phyloP scores from a whole-genome alignment of 352 stramenopile genomes.

The Albugo laibachii region DNA sequence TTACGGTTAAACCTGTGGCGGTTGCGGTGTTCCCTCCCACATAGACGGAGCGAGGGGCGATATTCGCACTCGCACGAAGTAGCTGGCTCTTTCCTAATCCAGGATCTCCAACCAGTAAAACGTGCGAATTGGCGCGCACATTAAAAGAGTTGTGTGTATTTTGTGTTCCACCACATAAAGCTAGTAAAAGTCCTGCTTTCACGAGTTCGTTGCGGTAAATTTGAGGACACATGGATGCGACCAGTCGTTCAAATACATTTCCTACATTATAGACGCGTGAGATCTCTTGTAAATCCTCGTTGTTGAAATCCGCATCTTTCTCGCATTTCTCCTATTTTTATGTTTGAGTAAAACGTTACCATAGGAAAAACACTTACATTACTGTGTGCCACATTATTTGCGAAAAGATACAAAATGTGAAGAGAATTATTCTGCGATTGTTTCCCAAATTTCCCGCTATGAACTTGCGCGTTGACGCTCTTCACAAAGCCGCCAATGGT shows the following conservation, averaged over 20 bases:
- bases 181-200: slow-evolving; percentile 93
- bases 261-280: slow-evolving; percentile 72
- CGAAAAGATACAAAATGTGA: slow-evolving; percentile 88
- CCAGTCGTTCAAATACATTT: slow-evolving; percentile 86
- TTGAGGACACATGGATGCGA: slow-evolving; percentile 87
- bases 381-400: slow-evolving; percentile 75
- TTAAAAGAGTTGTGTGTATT: slow-evolving; percentile 33
- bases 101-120: slow-evolving; percentile 92
- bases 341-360: slow-evolving; percentile 3
- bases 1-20: slow-evolving; percentile 91
- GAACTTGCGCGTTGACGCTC: slow-evolving; percentile 87
- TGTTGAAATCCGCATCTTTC: slow-evolving; percentile 57
- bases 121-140: slow-evolving; percentile 80
- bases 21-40: slow-evolving; percentile 94
- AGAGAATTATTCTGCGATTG: slow-evolving; percentile 80
- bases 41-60: slow-evolving; percentile 90
- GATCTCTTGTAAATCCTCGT: slow-evolving; percentile 85
- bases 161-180: slow-evolving; percentile 85
- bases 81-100: slow-evolving; percentile 92
- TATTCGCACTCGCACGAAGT: slow-evolving; percentile 77
- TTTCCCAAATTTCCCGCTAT: slow-evolving; percentile 76
- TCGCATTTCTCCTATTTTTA: slow-evolving; percentile 30
- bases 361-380: slow-evolving; percentile 18
- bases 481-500: slow-evolving; percentile 87
- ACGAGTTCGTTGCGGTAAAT: slow-evolving; percentile 97